Evolutionary conservation across 73 alveolate species (phyloP).

Genomic region (Stentor roeselii): DNA sequence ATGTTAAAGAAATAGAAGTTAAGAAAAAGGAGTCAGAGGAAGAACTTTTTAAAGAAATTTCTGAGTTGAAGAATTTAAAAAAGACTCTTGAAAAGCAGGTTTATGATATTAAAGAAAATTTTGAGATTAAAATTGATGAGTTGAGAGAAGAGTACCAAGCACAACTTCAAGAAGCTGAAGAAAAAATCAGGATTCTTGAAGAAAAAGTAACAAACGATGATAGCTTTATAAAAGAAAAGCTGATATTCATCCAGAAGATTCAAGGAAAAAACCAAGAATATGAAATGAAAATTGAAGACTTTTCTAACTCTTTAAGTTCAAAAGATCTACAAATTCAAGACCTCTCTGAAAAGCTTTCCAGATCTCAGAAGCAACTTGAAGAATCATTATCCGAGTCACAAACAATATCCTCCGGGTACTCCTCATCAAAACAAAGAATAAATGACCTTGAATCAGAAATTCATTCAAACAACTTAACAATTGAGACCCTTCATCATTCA

Average conservation of each 20-base stretch:
- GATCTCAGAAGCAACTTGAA: no score
- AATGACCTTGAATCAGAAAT: neutral
- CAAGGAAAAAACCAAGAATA: neutral
- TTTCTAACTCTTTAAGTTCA: no score
- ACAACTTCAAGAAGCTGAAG: neutral
- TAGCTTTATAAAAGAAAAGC: neutral
- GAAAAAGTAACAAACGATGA: neutral
- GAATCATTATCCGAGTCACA: no score
- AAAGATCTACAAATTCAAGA: no score
- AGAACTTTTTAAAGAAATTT: neutral
- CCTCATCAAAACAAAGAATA: neutral
- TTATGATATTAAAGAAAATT: neutral
- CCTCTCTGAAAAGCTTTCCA: no score
- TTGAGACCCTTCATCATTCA: neutral
- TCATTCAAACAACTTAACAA: neutral
- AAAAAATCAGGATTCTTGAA: neutral
- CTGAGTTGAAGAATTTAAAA: neutral
- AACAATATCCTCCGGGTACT: no score
- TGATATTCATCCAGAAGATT: neutral
- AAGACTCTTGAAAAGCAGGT: neutral
- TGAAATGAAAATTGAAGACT: neutral
- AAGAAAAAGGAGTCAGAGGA: neutral
- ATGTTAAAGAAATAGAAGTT: neutral
- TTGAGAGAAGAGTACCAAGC: neutral
- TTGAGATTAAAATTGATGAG: neutral